Evolutionary conservation across 352 stramenopile genomes (phyloP), one percentile per base, ranked within the genome.

Genomic region (Phytophthora tentaculata): DNA sequence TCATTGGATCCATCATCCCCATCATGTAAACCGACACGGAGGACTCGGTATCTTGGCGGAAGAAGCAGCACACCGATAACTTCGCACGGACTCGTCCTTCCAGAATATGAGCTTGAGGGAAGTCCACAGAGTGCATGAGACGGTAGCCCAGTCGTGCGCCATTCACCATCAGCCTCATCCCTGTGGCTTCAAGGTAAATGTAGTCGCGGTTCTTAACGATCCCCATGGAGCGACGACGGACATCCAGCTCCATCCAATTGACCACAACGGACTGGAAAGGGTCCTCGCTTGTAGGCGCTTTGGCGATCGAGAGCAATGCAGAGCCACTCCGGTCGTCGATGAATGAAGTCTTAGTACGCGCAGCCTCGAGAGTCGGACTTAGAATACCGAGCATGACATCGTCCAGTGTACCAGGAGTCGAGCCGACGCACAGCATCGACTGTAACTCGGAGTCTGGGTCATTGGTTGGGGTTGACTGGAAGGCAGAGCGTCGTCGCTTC

Each of bases 41-140:
- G 29, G 56, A 65, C 7, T 67, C 35, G 16, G 28, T 57, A 3
- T 45, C 57, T 68, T 81, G 74, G n/a, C 73, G 61, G 32, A 70
- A 83, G 43, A 85, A 69, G 1, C 55, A 67, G 24, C 74, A 83
- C 26, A 74, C 59, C 0, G 74, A 81, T 5, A 77, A 43, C 7
- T 81, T 73, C 4, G 74, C 73, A n/a, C 81, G 79, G 26, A 79
- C 61, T 51, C 67, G 67, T 59, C 57, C 62, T 19, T 56, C 32
- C 14, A 73, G 43, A 5, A 63, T 41, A 0, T 61, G 53, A 1
- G 79, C 77, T 65, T 78, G 41, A 1, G 67, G 65, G 22, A 90
- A 73, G 7, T 73, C 66, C 23, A 90, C 71, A 41, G 77, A 87
- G 67, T 88, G 82, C 58, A 86, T 71, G 14, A 90, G 37, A 22